Evolutionary conservation across 139 green algal genomes (phyloP).

Genomic region (Auxenochlorella pyrenoidosa): DNA sequence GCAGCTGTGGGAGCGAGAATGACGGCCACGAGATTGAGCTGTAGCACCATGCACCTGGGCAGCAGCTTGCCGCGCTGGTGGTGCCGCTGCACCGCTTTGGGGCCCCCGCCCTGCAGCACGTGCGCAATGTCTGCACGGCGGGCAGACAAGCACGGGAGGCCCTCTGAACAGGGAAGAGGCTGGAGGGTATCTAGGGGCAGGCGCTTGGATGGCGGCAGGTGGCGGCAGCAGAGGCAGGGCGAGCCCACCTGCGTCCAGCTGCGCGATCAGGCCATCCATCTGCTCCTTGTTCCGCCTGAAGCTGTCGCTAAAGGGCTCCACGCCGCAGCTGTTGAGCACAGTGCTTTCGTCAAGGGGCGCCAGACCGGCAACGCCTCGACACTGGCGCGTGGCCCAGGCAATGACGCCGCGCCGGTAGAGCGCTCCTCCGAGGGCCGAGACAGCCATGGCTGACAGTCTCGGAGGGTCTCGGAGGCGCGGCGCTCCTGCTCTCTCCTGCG

Average conservation of each 20-base stretch:
- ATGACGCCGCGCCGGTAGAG: too few species aligned
- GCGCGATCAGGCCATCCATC: conserved; percentile 37
- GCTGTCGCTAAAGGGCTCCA: conserved; percentile 37
- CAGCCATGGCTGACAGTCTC: too few species aligned
- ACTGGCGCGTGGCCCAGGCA: not conserved
- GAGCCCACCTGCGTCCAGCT: conserved; percentile 3
- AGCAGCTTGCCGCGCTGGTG: conserved; percentile 67
- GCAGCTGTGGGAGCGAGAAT: too few species aligned
- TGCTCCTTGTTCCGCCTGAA: conserved; percentile 37
- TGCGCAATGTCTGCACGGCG: conserved; percentile 20
- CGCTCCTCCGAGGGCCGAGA: too few species aligned
- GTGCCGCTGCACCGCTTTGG: conserved; percentile 70
- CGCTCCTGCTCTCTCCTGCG: too few species aligned
- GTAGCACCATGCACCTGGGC: conserved; percentile 43
- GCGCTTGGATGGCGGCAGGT: not conserved
- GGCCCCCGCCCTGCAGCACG: conserved; percentile 56
- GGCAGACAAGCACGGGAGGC: not conserved
- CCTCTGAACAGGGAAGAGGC: not conserved
- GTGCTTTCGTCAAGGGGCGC: not conserved
- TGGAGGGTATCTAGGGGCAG: not conserved
- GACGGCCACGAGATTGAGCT: too few species aligned
- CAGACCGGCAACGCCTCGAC: not conserved
- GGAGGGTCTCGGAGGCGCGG: too few species aligned
- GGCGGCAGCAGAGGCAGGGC: not conserved
- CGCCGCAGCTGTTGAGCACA: conserved; percentile 38